phyloP scores from a whole-genome alignment of 2,329 filamentous ascomycete species.

The Cordyceps tenuipes region DNA sequence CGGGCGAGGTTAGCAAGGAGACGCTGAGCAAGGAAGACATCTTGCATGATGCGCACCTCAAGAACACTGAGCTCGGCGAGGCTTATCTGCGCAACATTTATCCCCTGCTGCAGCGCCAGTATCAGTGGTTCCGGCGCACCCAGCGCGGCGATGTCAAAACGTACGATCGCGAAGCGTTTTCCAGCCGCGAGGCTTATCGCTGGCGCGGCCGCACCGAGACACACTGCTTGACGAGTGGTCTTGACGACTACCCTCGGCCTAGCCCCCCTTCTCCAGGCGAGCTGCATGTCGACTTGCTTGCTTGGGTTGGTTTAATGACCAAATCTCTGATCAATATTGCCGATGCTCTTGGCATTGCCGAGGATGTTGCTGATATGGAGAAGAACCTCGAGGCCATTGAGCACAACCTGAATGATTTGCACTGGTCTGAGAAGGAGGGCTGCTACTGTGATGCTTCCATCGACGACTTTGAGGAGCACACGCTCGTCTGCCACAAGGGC shows the following conservation, averaged over 20 bases:
- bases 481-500: conserved; percentile 89
- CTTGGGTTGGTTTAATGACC: conserved; percentile 97
- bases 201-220: conserved; percentile 85
- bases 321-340: conserved; percentile 77
- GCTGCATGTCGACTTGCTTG: conserved; percentile 88
- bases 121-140: conserved; percentile 90
- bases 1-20: conserved; percentile 33
- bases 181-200: conserved; percentile 83
- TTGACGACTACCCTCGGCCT: conserved; percentile 92
- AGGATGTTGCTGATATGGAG: conserved; percentile 67
- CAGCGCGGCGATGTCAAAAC: conserved; percentile 83
- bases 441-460: conserved; percentile 94
- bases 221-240: conserved; percentile 84
- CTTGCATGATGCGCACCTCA: conserved; percentile 55
- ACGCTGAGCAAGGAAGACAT: conserved; percentile 33
- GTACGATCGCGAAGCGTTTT: conserved; percentile 85
- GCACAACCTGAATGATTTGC: conserved; percentile 82
- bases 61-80: conserved; percentile 58
- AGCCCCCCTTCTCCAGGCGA: conserved; percentile 93
- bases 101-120: conserved; percentile 80
- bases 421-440: conserved; percentile 75
- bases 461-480: conserved; percentile 87
- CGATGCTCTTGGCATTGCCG: conserved; percentile 60
- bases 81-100: conserved; percentile 71
- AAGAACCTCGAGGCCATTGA: conserved; percentile 69